Evolutionary conservation across 2,329 filamentous ascomycete genomes (phyloP), one percentile per base, ranked within the genome.

Genomic region (Thielaviopsis ethacetica): DNA sequence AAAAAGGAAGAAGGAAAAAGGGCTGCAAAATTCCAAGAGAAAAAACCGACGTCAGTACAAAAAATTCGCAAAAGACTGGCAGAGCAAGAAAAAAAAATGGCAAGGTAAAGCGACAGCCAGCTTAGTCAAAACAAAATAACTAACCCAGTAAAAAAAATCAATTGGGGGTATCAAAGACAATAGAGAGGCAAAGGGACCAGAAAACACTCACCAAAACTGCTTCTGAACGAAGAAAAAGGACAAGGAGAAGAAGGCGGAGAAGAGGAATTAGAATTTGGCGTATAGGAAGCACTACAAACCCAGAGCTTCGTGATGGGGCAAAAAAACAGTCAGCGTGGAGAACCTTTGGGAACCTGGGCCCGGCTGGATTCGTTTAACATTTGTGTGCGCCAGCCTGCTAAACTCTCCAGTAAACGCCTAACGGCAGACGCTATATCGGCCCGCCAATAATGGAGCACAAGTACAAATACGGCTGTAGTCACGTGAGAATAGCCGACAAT

Each of bases 1-100:
- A 59, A 58, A 55, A 57, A 60, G 58, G 58, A 58, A 53, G 58
- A 58, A 53, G 30, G 58, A 57, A 34, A 58, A 61, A 59, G 47
- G 53, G 60, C 60, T 61, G 49, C 54, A 57, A 54, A 41, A 41
- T 53, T 56, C 54, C 30, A 57, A 55, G 57, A 49, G 53, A 34
- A 63, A 64, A 61, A 66, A 65, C 62, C 62, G 61, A 66, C 61
- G 66, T 68, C 63, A 68, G 67, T 64, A 60, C 59, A 53, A 59
- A 59, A 59, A 61, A 64, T 65, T 65, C 62, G 62, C 49, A 55
- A 62, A 61, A 52, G 54, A 52, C 63, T 65, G 63, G 62, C 56
- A 61, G 63, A 65, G 57, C 50, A 34, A 51, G 59, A 60, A 60
- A 61, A 55, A 55, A 53, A 58, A 44, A 49, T 24, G 12, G 51